Percentiles rank a stretch among this genome's conserved stretches.
phyloP scores from a whole-genome alignment of 2,329 filamentous ascomycete species.

The Chrysoporthe cubensis region DNA sequence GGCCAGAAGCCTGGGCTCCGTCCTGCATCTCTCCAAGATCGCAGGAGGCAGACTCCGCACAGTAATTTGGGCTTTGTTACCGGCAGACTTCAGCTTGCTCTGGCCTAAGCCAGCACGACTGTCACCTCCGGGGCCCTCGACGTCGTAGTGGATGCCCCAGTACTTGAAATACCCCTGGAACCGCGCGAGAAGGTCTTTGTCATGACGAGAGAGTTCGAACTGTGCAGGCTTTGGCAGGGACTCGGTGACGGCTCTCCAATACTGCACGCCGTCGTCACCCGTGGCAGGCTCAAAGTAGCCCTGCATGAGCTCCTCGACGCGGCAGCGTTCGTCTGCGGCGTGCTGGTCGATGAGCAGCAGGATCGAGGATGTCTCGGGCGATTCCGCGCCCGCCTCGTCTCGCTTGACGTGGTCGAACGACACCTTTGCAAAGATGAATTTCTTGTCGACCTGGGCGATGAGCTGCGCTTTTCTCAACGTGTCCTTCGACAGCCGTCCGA shows the following conservation, averaged over 20 bases:
- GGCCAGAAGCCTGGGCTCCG: constrained; percentile 72
- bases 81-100: not conserved
- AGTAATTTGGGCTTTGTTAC: constrained; percentile 30
- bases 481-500: constrained; percentile 62
- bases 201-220: constrained; percentile 67
- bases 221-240: constrained; percentile 56
- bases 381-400: constrained; percentile 20
- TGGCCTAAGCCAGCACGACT: not conserved
- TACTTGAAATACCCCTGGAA: constrained; percentile 61
- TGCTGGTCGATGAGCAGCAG: constrained; percentile 90
- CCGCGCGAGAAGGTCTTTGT: constrained; percentile 60
- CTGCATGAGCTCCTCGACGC: constrained; percentile 73
- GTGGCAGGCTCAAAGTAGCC: constrained; percentile 48
- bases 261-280: constrained; percentile 11
- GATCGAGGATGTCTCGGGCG: constrained; percentile 33
- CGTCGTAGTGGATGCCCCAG: constrained; percentile 77
- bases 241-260: constrained; percentile 38
- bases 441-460: constrained; percentile 83
- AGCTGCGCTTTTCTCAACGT: constrained; percentile 65
- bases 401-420: constrained; percentile 32
- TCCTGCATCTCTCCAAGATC: constrained; percentile 75
- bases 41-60: constrained; percentile 63
- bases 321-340: constrained; percentile 87
- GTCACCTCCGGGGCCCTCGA: not conserved
- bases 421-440: constrained; percentile 80